Evolutionary conservation across 768 basidiomycete species (phyloP).

Genomic region (Tulasnella sp.): DNA sequence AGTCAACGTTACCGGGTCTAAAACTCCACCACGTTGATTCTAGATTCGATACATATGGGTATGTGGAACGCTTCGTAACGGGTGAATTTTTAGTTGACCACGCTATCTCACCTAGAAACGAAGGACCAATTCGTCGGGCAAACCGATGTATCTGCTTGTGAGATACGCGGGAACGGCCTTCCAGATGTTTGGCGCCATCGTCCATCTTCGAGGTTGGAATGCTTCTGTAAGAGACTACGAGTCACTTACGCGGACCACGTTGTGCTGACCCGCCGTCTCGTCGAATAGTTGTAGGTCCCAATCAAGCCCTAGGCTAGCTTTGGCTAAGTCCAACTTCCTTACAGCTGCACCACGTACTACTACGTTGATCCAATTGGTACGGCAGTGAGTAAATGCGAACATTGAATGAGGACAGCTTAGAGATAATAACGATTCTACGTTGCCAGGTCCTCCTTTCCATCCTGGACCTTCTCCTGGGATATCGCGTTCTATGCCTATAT

Average conservation of each 20-base stretch:
- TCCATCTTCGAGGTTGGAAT: neutral
- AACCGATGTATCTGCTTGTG: slow-evolving; percentile 7
- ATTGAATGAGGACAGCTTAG: too few relatives aligned
- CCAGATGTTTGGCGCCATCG: neutral
- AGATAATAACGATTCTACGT: neutral
- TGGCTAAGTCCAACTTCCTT: neutral
- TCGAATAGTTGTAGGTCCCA: slow-evolving; percentile 1
- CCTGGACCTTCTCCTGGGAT: slow-evolving; percentile 4
- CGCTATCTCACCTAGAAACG: neutral
- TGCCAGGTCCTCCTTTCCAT: neutral
- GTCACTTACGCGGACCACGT: too few relatives aligned
- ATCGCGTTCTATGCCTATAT: neutral
- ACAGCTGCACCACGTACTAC: slow-evolving; percentile 1
- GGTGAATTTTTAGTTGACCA: neutral
- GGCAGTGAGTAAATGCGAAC: neutral
- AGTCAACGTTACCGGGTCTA: too few relatives aligned
- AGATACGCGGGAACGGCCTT: slow-evolving; percentile 1
- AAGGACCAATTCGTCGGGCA: neutral
- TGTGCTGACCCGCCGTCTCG: too few relatives aligned
- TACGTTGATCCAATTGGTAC: neutral
- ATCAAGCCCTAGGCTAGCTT: neutral
- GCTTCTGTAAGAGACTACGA: neutral
- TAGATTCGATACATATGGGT: neutral
- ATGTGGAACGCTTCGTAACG: neutral
- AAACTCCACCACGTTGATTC: too few relatives aligned